These are phyloP conservation scores for Boletus eberwhitei DNA, from an alignment of 768 basidiomycete genomes.

Conservation along the genomic window DNA sequence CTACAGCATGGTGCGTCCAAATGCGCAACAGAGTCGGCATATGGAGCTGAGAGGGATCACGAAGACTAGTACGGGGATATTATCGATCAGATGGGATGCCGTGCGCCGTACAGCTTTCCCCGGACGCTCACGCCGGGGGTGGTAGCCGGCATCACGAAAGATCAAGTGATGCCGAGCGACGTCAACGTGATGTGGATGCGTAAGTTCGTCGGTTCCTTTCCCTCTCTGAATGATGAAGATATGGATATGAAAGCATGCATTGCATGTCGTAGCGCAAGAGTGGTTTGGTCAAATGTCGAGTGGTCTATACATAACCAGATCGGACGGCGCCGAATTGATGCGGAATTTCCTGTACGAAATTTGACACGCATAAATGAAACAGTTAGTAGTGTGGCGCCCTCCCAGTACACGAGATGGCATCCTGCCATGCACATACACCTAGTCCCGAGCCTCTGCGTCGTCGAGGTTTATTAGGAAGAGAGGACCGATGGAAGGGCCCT, in stretches of 20 bases:
- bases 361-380: neutral
- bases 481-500: neutral
- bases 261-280: neutral
- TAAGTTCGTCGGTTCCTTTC: neutral
- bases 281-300: neutral
- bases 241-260: neutral
- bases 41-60: neutral
- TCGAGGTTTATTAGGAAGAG: constrained; percentile 3
- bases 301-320: constrained; percentile 3
- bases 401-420: neutral
- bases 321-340: neutral
- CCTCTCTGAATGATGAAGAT: neutral
- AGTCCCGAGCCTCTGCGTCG: constrained; percentile 11
- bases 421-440: constrained; percentile 10
- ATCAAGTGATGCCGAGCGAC: neutral
- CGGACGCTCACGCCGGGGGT: neutral
- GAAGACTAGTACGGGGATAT: constrained; percentile 1
- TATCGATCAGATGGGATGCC: neutral
- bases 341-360: constrained; percentile 14
- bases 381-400: neutral
- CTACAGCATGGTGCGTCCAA: constrained; percentile 2
- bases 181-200: neutral
- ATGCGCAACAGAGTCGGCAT: neutral
- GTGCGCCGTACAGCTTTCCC: neutral
- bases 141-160: neutral